A percentile compares a stretch with the other conserved stretches of the same genome.
Evolutionary conservation across 78 protist species (phyloP).

Genomic region (Dictyostelium firmibasis): DNA sequence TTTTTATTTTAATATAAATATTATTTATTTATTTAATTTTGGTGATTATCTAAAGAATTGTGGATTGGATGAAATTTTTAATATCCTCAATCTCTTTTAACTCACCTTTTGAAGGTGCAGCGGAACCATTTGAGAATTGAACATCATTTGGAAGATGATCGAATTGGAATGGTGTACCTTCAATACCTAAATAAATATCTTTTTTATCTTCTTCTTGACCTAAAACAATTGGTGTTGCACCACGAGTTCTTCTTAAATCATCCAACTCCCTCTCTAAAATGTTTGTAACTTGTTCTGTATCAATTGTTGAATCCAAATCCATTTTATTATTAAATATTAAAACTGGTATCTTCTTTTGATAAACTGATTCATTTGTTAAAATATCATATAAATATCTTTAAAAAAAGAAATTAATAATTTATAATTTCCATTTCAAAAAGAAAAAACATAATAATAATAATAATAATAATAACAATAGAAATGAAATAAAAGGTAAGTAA

Average conservation of each 20-base stretch:
- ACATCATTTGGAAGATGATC: slow-evolving; percentile 60
- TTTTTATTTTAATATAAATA: too few species aligned
- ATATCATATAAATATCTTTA: slow-evolving; percentile 44
- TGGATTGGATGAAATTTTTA: neutral
- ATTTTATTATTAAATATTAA: slow-evolving; percentile 44
- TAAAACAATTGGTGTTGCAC: slow-evolving; percentile 48
- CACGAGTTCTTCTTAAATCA: slow-evolving; percentile 67
- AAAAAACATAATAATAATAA: neutral
- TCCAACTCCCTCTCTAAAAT: slow-evolving; percentile 59
- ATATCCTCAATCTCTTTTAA: neutral
- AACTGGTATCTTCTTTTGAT: slow-evolving; percentile 42
- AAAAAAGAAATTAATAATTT: neutral
- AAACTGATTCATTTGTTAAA: slow-evolving; percentile 23
- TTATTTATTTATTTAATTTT: too few species aligned
- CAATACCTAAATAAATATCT: slow-evolving; percentile 60
- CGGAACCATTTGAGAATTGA: slow-evolving; percentile 36
- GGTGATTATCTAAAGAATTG: neutral
- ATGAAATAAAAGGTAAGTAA: too few species aligned
- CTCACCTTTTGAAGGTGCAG: neutral
- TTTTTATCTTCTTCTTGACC: slow-evolving; percentile 34
- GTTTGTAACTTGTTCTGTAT: neutral
- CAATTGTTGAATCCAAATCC: slow-evolving; percentile 21
- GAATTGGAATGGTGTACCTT: slow-evolving; percentile 68
- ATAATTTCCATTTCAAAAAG: neutral
- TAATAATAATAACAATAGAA: neutral